These are phyloP conservation scores for Clarkia xantiana DNA, from an alignment of 345 rosid species.

Conservation along the genomic window DNA sequence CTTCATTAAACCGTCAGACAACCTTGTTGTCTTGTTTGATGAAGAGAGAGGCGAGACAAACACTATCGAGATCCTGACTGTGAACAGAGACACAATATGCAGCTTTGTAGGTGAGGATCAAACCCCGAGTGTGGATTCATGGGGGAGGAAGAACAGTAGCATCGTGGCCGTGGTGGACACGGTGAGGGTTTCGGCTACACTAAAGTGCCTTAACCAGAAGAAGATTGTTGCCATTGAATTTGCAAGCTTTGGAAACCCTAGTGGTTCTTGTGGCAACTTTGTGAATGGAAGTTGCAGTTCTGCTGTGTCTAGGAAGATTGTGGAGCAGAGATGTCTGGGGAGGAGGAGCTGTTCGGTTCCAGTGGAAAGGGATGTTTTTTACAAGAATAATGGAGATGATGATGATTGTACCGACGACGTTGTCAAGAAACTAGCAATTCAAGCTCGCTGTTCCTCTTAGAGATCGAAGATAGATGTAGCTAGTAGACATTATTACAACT, in stretches of 20 bases:
- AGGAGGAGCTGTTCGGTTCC: conserved; percentile 20
- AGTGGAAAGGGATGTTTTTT: conserved; percentile 11
- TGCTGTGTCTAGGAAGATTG: conserved; percentile 15
- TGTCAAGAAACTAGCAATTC: conserved; percentile 21
- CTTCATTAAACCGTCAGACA: conserved; percentile 22
- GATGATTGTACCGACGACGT: conserved; percentile 15
- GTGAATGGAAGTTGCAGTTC: conserved; percentile 24
- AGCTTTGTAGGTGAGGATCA: conserved; percentile 22
- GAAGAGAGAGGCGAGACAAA: conserved; percentile 23
- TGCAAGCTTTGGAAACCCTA: conserved; percentile 34
- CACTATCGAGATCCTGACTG: conserved; percentile 18
- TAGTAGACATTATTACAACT: too few species aligned
- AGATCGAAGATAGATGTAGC: too few species aligned
- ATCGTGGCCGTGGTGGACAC: conserved; percentile 10
- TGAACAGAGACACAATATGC: conserved; percentile 29
- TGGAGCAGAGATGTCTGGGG: conserved; percentile 31
- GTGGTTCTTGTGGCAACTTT: conserved; percentile 24
- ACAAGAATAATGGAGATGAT: conserved; percentile 7
- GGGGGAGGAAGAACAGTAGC: conserved; percentile 15
- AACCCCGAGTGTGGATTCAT: conserved; percentile 14
- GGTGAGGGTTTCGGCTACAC: conserved; percentile 14
- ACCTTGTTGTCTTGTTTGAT: conserved; percentile 27
- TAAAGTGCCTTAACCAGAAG: conserved; percentile 16
- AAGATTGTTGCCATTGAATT: conserved; percentile 20
- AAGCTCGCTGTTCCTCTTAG: conserved; percentile 13